Evolutionary conservation across 306 rosid genomes (phyloP), one percentile per base, ranked within the genome.

Genomic region (Prunus campanulata): DNA sequence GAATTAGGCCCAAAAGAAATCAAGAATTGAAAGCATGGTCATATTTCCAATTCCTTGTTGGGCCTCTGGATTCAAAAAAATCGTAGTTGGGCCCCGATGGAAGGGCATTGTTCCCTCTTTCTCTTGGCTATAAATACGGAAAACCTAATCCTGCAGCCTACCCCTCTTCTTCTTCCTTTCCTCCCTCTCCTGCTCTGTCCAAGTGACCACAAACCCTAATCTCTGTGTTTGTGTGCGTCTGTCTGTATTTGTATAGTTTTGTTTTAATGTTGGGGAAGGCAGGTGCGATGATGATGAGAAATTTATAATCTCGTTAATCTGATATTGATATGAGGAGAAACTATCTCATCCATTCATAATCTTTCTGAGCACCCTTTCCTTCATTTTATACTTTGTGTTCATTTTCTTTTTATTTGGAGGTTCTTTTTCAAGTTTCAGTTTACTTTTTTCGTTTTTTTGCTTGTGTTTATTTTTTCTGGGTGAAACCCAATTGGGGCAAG

Each of bases 291-390:
- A 84, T 84, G 87, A 80, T 80, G 81, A 73, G 75, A 60, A 63
- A 20, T 19, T 35, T 20, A 80, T 69, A 84, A 84, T 84, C 87
- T 84, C 85, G 87, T 84, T 84, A 84, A 84, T 84, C 87, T 66
- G 87, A 84, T 69, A 50, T 59, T 29, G 4, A 30, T 59, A 55
- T 80, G 87, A 80, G 83, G 87, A 84, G 27, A 73, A 80, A 22
- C 54, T 27, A 44, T 54, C 82, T 65, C 75, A 77, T 80, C 85
- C 87, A 84, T 84, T 84, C 87, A 47, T 66, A 71, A 71, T 72
- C 13, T 68, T 59, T 84, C 87, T 84, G 87, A 84, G 87, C 79
- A n/a, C 80, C 82, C 78, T 50, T 68, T 54, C 48, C 13, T 70
- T 16, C 27, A 1, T 6, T 4, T 3, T 1, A 8, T 4, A 12